Percentiles rank a stretch among this genome's conserved stretches.
phyloP scores from a whole-genome alignment of 331 rosid species.

The Pyrus hybrid region DNA sequence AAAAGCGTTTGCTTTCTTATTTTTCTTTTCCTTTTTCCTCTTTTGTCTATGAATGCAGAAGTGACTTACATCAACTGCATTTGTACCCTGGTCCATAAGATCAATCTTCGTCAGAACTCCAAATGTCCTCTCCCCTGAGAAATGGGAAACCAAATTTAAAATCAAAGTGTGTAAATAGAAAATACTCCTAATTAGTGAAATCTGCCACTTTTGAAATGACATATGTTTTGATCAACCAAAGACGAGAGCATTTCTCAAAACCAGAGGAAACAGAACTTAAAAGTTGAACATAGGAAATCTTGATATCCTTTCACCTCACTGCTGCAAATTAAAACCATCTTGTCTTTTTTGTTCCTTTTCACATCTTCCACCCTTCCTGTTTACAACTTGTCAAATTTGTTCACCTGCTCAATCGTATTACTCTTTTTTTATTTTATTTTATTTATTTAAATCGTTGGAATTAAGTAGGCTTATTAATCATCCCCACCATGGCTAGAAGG shows the following conservation, averaged over 20 bases:
- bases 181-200: background rate
- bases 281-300: background rate
- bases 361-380: background rate
- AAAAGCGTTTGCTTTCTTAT: background rate
- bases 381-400: background rate
- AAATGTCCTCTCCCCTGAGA: slow-evolving; percentile 44
- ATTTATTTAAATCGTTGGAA: background rate
- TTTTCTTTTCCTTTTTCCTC: background rate
- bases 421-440: background rate
- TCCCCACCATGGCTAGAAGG: background rate
- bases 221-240: background rate
- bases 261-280: background rate
- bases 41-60: background rate
- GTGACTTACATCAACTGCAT: slow-evolving; percentile 43
- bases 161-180: background rate
- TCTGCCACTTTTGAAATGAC: background rate
- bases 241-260: background rate
- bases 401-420: background rate
- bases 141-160: background rate
- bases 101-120: slow-evolving; percentile 51
- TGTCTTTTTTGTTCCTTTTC: background rate
- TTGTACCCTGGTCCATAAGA: slow-evolving; percentile 52
- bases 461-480: background rate
- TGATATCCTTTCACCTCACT: background rate
- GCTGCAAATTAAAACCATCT: background rate